Evolutionary conservation across 129 eudicot genomes (phyloP).

Genomic region (Flaveria ramosissima): DNA sequence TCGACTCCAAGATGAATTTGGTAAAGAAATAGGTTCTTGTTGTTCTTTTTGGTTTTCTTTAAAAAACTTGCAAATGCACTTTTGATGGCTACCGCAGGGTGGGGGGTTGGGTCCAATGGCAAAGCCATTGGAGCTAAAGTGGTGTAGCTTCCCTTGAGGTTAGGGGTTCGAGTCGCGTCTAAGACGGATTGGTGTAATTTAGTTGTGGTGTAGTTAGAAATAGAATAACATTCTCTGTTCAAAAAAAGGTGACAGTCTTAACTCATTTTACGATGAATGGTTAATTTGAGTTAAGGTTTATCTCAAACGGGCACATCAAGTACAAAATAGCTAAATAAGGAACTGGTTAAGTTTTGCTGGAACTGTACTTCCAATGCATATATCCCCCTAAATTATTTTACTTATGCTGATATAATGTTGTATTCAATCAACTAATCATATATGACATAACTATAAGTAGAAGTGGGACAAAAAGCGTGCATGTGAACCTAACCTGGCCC

Average conservation of each 20-base stretch:
- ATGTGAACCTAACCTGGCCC: not conserved
- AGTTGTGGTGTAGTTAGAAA: no score
- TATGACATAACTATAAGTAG: not conserved
- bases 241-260: not conserved
- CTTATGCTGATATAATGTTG: not conserved
- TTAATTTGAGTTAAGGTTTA: not conserved
- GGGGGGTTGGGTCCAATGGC: no score
- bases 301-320: not conserved
- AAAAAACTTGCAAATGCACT: constrained; percentile 6
- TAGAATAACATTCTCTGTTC: no score
- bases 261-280: constrained; percentile 7
- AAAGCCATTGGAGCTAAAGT: no score
- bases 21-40: constrained; percentile 39
- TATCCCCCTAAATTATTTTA: not conserved
- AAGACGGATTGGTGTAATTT: no score
- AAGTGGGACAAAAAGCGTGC: not conserved
- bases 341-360: not conserved
- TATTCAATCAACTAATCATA: not conserved
- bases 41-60: constrained; percentile 7
- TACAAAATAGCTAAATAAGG: constrained; percentile 1
- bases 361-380: not conserved
- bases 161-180: no score
- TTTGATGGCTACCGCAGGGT: not conserved
- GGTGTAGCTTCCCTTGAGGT: no score
- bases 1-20: constrained; percentile 70